Evolutionary conservation across 345 rosid species (phyloP).

Genomic region (Brassica cretica): DNA sequence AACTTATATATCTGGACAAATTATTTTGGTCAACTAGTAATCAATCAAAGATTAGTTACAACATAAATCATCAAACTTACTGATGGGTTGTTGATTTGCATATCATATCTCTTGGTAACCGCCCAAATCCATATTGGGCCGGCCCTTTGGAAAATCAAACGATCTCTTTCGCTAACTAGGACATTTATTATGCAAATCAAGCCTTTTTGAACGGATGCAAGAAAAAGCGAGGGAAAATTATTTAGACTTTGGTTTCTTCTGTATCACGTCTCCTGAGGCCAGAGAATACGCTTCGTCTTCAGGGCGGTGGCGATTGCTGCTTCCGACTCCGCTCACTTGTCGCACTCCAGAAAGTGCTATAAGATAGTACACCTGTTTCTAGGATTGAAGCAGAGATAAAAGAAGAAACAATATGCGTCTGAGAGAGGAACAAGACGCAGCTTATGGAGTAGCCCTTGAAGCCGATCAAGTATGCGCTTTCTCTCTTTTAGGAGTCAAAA

Average conservation of each 20-base stretch:
- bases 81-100: neutral
- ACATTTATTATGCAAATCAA: neutral
- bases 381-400: neutral
- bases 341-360: neutral
- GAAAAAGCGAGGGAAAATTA: neutral
- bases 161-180: neutral
- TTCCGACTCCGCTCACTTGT: neutral
- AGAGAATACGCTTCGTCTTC: too few relatives aligned
- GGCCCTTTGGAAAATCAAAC: neutral
- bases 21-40: neutral
- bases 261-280: neutral
- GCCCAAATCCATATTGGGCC: neutral
- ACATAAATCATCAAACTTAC: neutral
- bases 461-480: too few relatives aligned
- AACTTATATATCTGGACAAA: too few relatives aligned
- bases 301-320: neutral
- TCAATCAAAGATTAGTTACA: neutral
- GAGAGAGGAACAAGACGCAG: too few relatives aligned
- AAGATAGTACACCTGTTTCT: neutral
- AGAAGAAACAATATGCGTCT: neutral
- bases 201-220: neutral
- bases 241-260: neutral
- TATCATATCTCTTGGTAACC: neutral
- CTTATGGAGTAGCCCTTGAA: too few relatives aligned
- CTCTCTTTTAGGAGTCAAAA: too few relatives aligned